phyloP scores from a whole-genome alignment of 345 rosid genomes.

The Erysimum cheiranthoides region DNA sequence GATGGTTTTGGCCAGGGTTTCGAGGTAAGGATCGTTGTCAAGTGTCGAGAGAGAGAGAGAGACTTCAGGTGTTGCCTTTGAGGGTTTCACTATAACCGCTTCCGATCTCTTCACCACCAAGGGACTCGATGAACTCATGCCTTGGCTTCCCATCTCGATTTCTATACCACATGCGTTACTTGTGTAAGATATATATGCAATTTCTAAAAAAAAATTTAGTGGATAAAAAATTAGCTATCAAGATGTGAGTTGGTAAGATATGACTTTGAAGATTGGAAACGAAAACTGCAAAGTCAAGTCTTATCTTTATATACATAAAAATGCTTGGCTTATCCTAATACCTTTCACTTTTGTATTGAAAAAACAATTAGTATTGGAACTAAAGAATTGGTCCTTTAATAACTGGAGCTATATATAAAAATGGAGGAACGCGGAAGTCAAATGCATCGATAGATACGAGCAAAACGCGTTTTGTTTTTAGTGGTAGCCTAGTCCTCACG shows the following conservation, averaged over 20 bases:
- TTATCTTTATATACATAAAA: constrained; percentile 22
- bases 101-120: constrained; percentile 40
- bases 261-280: constrained; percentile 44
- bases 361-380: background rate
- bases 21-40: constrained; percentile 57
- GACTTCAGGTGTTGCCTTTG: constrained; percentile 51
- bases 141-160: constrained; percentile 34
- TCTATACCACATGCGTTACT: background rate
- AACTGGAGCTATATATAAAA: background rate
- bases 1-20: constrained; percentile 53
- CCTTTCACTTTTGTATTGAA: constrained; percentile 25
- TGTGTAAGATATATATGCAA: constrained; percentile 16
- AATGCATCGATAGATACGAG: constrained; percentile 31
- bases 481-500: constrained; percentile 17
- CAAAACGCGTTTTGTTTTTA: constrained; percentile 38
- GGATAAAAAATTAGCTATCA: background rate
- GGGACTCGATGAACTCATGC: constrained; percentile 35
- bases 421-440: background rate
- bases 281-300: constrained; percentile 45
- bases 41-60: constrained; percentile 61
- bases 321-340: constrained; percentile 32
- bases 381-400: background rate
- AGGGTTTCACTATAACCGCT: constrained; percentile 53
- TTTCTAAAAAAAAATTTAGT: background rate
- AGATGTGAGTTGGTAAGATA: constrained; percentile 42